Percentiles rank a stretch among this genome's conserved stretches.
Evolutionary conservation across 2,329 filamentous ascomycete genomes (phyloP).

Genomic region (Pseudopyricularia javanii): DNA sequence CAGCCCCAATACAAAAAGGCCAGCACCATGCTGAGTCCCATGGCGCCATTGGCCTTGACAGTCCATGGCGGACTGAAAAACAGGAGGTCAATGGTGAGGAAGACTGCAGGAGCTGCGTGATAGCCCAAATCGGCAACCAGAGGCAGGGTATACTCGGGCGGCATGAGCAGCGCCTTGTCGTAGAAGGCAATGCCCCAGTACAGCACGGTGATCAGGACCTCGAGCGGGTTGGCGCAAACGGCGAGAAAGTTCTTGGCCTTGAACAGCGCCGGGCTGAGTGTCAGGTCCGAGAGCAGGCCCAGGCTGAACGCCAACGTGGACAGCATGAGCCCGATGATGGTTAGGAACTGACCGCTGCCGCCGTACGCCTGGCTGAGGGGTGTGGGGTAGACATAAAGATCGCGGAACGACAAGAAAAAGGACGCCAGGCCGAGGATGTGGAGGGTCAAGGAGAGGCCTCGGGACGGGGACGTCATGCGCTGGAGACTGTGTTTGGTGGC

Average conservation of each 20-base stretch:
- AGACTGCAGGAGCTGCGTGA: conserved; percentile 52
- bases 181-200: conserved; percentile 59
- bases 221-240: conserved; percentile 54
- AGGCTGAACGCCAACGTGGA: conserved; percentile 47
- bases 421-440: conserved; percentile 43
- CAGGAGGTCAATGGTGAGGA: conserved; percentile 52
- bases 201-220: conserved; percentile 57
- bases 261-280: conserved; percentile 45
- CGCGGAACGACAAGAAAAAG: conserved; percentile 40
- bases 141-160: conserved; percentile 41
- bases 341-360: conserved; percentile 60
- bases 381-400: conserved; percentile 35
- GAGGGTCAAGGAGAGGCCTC: conserved; percentile 46
- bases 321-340: conserved; percentile 56
- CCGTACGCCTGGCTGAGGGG: conserved; percentile 48
- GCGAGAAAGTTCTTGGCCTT: conserved; percentile 54
- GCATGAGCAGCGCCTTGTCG: conserved; percentile 38
- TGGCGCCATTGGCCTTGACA: conserved; percentile 44
- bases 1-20: conserved; percentile 65
- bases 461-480: conserved; percentile 52
- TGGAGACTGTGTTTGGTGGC: conserved; percentile 45
- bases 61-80: conserved; percentile 65
- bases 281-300: conserved; percentile 54
- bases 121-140: conserved; percentile 47
- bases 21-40: conserved; percentile 43